Percentiles rank a stretch among this genome's conserved stretches.
These are phyloP conservation scores for Candida jianshihensis DNA, from an alignment of 805 yeast species.

Conservation along the genomic window DNA sequence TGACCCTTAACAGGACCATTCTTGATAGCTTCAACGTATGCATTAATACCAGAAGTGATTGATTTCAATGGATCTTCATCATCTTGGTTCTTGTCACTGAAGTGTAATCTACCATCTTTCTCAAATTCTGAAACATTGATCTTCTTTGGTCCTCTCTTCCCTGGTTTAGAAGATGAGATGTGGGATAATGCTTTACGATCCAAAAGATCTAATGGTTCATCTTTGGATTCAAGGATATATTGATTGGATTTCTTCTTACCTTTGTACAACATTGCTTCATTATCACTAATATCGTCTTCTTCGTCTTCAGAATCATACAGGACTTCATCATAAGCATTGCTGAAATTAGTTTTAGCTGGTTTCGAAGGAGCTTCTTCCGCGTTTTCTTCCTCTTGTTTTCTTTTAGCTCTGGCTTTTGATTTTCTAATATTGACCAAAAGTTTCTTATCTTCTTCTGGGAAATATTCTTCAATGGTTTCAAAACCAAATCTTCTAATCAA, in stretches of 20 bases:
- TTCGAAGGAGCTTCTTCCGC: constrained; percentile 25
- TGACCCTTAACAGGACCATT: constrained; percentile 94
- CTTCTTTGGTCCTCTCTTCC: constrained; percentile 39
- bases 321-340: constrained; percentile 91
- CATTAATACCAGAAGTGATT: constrained; percentile 64
- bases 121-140: constrained; percentile 30
- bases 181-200: constrained; percentile 81
- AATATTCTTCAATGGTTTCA: constrained; percentile 70
- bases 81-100: constrained; percentile 38
- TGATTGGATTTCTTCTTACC: constrained; percentile 37
- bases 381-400: constrained; percentile 48
- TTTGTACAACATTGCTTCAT: constrained; percentile 23
- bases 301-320: constrained; percentile 68
- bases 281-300: constrained; percentile 38
- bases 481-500: constrained; percentile 86
- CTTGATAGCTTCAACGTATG: constrained; percentile 88
- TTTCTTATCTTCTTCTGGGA: constrained; percentile 88
- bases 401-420: constrained; percentile 75
- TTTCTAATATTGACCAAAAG: constrained; percentile 81
- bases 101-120: constrained; percentile 59
- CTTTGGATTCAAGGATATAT: constrained; percentile 66
- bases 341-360: constrained; percentile 42
- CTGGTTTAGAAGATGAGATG: constrained; percentile 82
- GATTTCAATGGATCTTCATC: constrained; percentile 43
- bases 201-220: constrained; percentile 82